Evolutionary conservation across 2,329 filamentous ascomycete species (phyloP), one percentile per base, ranked within the genome.

Genomic region (Parastagonospora nodorum): DNA sequence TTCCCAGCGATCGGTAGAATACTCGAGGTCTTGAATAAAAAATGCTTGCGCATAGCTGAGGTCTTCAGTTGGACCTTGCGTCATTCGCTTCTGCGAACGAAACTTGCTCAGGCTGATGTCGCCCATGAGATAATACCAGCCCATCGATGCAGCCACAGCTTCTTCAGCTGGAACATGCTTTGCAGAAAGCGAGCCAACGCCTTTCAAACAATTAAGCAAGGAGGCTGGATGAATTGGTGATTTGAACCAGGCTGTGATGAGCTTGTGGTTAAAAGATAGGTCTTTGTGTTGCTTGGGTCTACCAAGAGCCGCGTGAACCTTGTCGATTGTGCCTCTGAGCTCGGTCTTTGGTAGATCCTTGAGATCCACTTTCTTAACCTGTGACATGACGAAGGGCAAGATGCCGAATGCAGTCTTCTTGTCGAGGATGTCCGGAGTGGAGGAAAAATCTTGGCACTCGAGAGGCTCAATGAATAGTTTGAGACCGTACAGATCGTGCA

Each of bases 341-440:
- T 97, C 91, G 12, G 92, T 94, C 71, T 96, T 97, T 12, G 92
- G 84, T 14, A 97, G 77, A 59, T 97, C 94, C 65, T 93, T 96
- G 77, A 96, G 89, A 16, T 90, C 87, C 79, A 97, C 88, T 54
- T 89, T 87, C 42, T 88, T 87, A 2, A 90, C 90, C 50, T 97
- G 85, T 31, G 84, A 79, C 66, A 95, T 88, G 32, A 97, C 84
- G 66, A 92, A 89, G 55, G 96, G 89, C 9, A 96, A 85, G 41
- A 97, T 82, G 57, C 88, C 86, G 64, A 92, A 82, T 0, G 92
- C 92, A 50, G 90, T 90, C 32, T 85, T 83, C 61, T 87, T 88
- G 68, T 96, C 92, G 1, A 97, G 79, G 51, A 86, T 86, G 63
- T 96, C 75, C 29, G 77, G 89, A 0, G 84, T 75, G 63, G 92